Base-by-base conservation (phyloP, 2,329 filamentous ascomycete species). In the Ophiostoma quercus region DNA sequence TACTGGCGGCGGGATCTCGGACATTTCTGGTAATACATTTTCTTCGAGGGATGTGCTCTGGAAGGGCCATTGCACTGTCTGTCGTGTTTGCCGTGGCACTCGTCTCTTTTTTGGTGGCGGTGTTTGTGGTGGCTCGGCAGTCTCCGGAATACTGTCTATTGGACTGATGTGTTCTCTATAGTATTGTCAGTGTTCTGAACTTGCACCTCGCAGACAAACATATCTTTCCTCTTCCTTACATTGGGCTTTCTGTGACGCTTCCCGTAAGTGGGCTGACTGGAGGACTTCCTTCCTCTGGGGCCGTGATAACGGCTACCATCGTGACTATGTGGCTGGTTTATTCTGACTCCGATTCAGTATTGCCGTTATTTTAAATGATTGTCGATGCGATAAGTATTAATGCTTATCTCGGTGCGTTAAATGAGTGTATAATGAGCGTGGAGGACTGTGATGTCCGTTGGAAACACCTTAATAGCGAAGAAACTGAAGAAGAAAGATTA, bases 41-140 rank as follows among this genome's bases (percentile, higher is more conserved):
- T 75, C 73, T 12, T 75, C 77, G 25, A 71, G 51, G 3, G 72
- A 73, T 67, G 76, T 74, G 74, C 77, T 78, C 69, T 78, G 77
- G 67, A 79, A 79, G 14, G 78, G 78, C 78, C 78, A 79, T 51
- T 78, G 76, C 3, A 77, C 74, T 8, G 74, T 76, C 65, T 75
- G 75, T 14, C 70, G 67, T 22, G 70, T 34, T 14, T 51, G 63
- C 16, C 69, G 34, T 7, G 69, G 22, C 5, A 8, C 37, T 39
- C 32, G 37, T 68, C 22, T 57, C 51, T 29, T 29, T 25, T 57
- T 57, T 29, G 39, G 63, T 4, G 60, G 32, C 29, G 63, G 66
- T 11, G 62, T 65, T 7, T 41, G 34, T 39, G 34, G 60, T 37
- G 32, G 3, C 51, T 16, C 22, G 8, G n/a, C 43, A 19, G 43